These are phyloP conservation scores for Pseudogymnoascus sp. DNA, from an alignment of 2,329 filamentous ascomycete genomes.

Conservation along the genomic window DNA sequence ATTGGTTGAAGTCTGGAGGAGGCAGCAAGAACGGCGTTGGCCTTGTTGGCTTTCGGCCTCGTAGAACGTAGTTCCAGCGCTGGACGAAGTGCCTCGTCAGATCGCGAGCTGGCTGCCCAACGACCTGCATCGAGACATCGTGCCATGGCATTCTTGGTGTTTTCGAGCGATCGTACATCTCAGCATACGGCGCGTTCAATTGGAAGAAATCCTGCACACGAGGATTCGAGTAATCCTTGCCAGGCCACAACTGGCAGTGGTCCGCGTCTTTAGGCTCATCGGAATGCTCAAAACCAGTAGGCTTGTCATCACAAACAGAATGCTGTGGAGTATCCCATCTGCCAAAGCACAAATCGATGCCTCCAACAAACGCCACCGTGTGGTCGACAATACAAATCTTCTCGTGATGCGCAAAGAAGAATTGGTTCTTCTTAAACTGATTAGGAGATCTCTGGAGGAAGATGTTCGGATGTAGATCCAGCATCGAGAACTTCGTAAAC, in stretches of 20 bases:
- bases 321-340: conserved; percentile 97
- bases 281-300: conserved; percentile 81
- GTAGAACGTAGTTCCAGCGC: conserved; percentile 92
- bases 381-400: conserved; percentile 97
- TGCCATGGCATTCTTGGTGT: conserved; percentile 97
- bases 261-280: conserved; percentile 78
- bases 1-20: conserved; percentile 80
- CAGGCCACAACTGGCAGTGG: conserved; percentile 91
- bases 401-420: conserved; percentile 98
- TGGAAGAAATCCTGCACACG: conserved; percentile 91
- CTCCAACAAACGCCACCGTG: conserved; percentile 89
- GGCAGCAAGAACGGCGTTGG: conserved; percentile 90
- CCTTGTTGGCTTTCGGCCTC: conserved; percentile 84
- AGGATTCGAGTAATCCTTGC: conserved; percentile 97
- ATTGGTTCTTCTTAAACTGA: conserved; percentile 97
- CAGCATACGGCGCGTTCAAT: conserved; percentile 89
- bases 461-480: conserved; percentile 92
- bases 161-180: conserved; percentile 92
- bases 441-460: conserved; percentile 95
- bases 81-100: conserved; percentile 94
- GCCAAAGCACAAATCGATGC: conserved; percentile 93
- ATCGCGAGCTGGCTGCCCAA: conserved; percentile 90
- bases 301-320: conserved; percentile 81
- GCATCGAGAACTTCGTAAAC: conserved; percentile 91
- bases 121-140: conserved; percentile 94